These are phyloP conservation scores for Neodidymelliopsis sp. DNA, from an alignment of 2,329 filamentous ascomycete species.

Conservation along the genomic window DNA sequence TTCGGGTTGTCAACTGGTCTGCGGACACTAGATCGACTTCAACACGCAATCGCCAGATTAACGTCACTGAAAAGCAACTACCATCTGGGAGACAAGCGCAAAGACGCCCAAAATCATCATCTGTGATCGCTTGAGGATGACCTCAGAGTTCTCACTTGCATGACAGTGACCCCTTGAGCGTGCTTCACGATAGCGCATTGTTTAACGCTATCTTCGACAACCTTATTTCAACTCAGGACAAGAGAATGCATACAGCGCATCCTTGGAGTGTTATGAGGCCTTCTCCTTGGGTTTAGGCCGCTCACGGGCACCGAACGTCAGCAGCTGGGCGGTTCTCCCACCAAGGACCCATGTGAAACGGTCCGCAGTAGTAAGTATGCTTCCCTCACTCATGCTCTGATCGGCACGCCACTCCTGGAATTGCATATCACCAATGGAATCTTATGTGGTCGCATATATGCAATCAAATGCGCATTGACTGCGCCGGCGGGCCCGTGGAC, in stretches of 20 bases:
- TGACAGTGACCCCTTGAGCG: neutral
- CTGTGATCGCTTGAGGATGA: neutral
- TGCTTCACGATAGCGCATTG: neutral
- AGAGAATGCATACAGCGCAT: constrained; percentile 1
- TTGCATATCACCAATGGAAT: constrained; percentile 9
- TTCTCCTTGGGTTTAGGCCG: constrained; percentile 6
- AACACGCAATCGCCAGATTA: constrained; percentile 23
- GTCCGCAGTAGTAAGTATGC: constrained; percentile 9
- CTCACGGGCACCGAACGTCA: neutral
- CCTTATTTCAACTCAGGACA: neutral
- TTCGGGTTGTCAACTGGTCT: constrained; percentile 17
- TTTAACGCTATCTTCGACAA: neutral
- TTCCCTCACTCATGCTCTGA: constrained; percentile 11
- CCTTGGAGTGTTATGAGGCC: neutral
- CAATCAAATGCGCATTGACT: constrained; percentile 25
- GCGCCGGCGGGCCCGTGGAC: constrained; percentile 36
- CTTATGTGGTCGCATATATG: constrained; percentile 20
- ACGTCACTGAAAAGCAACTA: constrained; percentile 19
- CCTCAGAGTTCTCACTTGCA: neutral
- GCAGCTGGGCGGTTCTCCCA: constrained; percentile 5
- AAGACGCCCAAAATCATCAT: constrained; percentile 3
- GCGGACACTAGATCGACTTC: constrained; percentile 22
- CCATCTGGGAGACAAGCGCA: neutral
- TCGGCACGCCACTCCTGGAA: constrained; percentile 11
- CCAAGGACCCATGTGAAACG: constrained; percentile 11